phyloP scores from a whole-genome alignment of 768 basidiomycete genomes.

The Hygrocybe punicea region DNA sequence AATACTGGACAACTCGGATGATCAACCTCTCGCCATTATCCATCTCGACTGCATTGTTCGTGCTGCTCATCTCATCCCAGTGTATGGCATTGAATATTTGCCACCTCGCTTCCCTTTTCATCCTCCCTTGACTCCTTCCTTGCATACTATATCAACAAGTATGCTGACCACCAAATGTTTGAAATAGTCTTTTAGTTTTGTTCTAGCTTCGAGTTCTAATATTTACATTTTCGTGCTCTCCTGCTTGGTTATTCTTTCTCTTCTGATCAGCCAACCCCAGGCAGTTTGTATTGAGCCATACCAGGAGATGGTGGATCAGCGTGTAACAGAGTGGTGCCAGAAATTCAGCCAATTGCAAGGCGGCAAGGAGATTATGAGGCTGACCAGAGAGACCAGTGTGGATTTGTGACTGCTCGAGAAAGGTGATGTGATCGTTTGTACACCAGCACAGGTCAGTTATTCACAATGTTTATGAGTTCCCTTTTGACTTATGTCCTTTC shows the following conservation, averaged over 20 bases:
- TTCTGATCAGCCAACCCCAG: constrained; percentile 44
- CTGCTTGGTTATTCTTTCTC: no score
- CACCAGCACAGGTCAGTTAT: constrained; percentile 74
- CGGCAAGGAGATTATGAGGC: constrained; percentile 87
- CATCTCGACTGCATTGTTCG: constrained; percentile 29
- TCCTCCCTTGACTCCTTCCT: not conserved
- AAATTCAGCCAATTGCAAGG: constrained; percentile 84
- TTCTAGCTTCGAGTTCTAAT: not conserved
- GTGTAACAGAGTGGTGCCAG: constrained; percentile 82
- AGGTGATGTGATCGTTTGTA: constrained; percentile 91
- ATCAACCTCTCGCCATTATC: constrained; percentile 1
- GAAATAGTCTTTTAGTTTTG: not conserved
- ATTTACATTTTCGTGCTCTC: no score
- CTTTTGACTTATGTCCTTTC: constrained; percentile 60
- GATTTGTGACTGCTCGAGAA: constrained; percentile 87
- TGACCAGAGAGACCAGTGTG: constrained; percentile 92
- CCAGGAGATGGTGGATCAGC: constrained; percentile 94
- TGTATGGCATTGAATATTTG: constrained; percentile 15
- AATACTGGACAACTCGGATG: constrained; percentile 6
- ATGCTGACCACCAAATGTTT: constrained; percentile 19
- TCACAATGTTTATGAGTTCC: not conserved
- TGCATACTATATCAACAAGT: constrained; percentile 22
- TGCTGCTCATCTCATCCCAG: constrained; percentile 5
- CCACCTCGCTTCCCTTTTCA: not conserved
- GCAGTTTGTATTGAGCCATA: constrained; percentile 96